Evolutionary conservation across 2,329 filamentous ascomycete genomes (phyloP), one percentile per base, ranked within the genome.

Genomic region (Pleomassaria siparia): DNA sequence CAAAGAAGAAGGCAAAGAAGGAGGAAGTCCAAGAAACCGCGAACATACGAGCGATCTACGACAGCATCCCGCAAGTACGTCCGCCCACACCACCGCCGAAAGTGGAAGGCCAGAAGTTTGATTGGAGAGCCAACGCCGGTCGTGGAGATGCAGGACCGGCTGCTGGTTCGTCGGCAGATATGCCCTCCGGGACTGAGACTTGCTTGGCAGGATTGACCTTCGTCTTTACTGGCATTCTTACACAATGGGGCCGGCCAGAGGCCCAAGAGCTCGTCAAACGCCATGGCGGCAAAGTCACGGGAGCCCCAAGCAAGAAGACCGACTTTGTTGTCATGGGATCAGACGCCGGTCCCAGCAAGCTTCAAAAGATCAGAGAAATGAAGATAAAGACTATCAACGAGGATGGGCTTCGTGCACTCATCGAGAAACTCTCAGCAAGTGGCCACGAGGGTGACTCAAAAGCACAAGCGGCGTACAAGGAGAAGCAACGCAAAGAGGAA

Each of bases 371-470:
- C 58, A 79, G 82, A 47, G 81, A 89, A 16, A 76, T 88, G 59
- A 83, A 83, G 0, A 83, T 97, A 67, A 96, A 91, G 70, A 95
- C 91, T 0, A 96, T 99, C 63, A 87, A 96, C 60, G 95, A 99
- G 67, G 83, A 95, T 57, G 95, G 94, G 0, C 75, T 99, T 2
- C 95, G 96, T 58, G 86, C 88, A 49, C 80, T 99, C 36, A 95
- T 99, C 57, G 80, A 84, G 50, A 79, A 76, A 37, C 78, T 97
- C 43, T 92, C 94, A 30, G 87, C 89, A 1, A 88, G 90, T 63
- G 94, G 95, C 37, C 63, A 66, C 46, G 61, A 59, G 30, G 94
- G 95, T 7, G 83, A 86, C 62, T 88, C 91, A 35, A 91, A 92
- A 64, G 91, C 90, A 24, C 94, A 91, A 6, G 89, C 89, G 60